phyloP scores from a whole-genome alignment of 2,329 filamentous ascomycete species.

The Stenocarpella maydis region DNA sequence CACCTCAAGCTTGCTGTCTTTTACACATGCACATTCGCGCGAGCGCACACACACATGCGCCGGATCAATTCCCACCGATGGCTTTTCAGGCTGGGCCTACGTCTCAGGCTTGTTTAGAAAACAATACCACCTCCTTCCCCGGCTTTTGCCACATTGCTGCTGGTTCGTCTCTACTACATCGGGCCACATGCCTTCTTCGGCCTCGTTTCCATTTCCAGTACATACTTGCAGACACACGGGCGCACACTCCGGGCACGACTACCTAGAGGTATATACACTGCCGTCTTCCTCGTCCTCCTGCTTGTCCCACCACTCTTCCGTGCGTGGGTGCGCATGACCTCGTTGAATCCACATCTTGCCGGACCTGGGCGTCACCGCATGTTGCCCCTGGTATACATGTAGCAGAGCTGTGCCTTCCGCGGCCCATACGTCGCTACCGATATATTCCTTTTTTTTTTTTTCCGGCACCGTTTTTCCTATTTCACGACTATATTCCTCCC shows the following conservation, averaged over 20 bases:
- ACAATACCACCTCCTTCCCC: slow-evolving; percentile 7
- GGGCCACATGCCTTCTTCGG: not conserved
- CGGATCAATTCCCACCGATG: not conserved
- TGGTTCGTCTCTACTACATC: slow-evolving; percentile 1
- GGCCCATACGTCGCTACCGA: not conserved
- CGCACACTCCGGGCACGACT: not conserved
- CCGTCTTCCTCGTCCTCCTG: not conserved
- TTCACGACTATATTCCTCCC: not conserved
- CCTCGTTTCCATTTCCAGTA: not conserved
- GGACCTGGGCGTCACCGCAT: slow-evolving; percentile 2
- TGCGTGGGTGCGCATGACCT: not conserved
- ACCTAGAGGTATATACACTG: not conserved
- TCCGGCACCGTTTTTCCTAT: not conserved
- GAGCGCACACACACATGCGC: not conserved
- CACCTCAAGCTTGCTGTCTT: not conserved
- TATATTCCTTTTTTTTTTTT: no score
- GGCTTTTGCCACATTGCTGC: not conserved
- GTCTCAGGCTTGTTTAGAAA: slow-evolving; percentile 25
- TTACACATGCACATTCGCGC: not conserved
- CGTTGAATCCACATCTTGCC: not conserved
- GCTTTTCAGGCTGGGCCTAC: slow-evolving; percentile 9
- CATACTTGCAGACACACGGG: not conserved
- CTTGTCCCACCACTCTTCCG: not conserved
- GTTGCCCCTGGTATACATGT: not conserved
- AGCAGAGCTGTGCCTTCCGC: not conserved